phyloP scores from a whole-genome alignment of 2,329 filamentous ascomycete species.

The Colletotrichum tofieldiae region DNA sequence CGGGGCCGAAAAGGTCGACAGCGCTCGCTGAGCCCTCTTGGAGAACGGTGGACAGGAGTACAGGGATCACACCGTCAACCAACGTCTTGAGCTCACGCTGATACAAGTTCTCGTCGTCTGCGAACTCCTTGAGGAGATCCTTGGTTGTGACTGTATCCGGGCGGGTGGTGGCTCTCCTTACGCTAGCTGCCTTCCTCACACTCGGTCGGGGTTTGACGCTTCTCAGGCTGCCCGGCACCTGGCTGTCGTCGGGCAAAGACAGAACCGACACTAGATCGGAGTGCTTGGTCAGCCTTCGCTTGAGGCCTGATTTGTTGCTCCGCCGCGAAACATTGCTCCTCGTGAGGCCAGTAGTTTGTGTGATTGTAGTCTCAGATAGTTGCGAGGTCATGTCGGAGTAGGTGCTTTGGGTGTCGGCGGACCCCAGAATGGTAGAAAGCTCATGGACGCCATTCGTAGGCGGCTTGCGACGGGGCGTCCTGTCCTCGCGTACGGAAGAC shows the following conservation, averaged over 20 bases:
- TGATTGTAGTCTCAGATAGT: conserved; percentile 66
- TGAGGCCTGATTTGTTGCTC: conserved; percentile 70
- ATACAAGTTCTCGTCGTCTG: conserved; percentile 89
- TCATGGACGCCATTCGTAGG: conserved; percentile 71
- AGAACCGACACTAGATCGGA: conserved; percentile 95
- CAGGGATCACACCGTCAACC: conserved; percentile 95
- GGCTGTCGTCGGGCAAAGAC: conserved; percentile 76
- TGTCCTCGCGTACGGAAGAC: conserved; percentile 47
- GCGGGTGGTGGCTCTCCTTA: conserved; percentile 80
- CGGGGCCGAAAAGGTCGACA: conserved; percentile 77
- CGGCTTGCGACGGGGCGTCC: conserved; percentile 56
- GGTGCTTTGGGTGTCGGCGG: conserved; percentile 64
- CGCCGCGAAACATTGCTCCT: conserved; percentile 63
- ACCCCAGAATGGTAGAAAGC: conserved; percentile 69
- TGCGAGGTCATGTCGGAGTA: conserved; percentile 67
- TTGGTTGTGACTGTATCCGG: conserved; percentile 78
- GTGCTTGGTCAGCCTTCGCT: conserved; percentile 88
- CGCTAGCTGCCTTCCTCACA: conserved; percentile 82
- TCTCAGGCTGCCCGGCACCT: conserved; percentile 72
- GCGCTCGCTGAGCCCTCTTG: conserved; percentile 77
- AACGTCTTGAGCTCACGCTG: conserved; percentile 92
- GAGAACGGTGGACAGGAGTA: conserved; percentile 88
- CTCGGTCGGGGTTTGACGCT: conserved; percentile 85
- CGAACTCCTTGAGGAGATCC: conserved; percentile 85
- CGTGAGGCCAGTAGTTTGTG: conserved; percentile 66